Percentiles rank a stretch among this genome's conserved stretches.
Evolutionary conservation across 164 flowering plant genomes (phyloP).

Genomic region (Echeveria elegans): DNA sequence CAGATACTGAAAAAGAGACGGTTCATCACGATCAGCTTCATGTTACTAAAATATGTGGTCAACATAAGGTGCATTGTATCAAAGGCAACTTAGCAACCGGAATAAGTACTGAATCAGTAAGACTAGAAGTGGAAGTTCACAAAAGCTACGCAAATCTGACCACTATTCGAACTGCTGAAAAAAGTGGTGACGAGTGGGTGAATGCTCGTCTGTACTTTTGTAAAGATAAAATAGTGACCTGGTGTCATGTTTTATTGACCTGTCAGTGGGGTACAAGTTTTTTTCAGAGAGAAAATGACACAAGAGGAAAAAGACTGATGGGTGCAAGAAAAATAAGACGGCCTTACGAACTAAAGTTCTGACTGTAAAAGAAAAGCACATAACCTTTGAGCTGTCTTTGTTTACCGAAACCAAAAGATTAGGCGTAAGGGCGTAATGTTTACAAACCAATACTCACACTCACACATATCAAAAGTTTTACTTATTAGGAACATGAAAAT

Average conservation of each 20-base stretch:
- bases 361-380: not conserved
- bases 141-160: not conserved
- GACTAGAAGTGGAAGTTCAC: not conserved
- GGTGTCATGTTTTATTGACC: too few relatives aligned
- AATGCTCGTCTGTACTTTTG: not conserved
- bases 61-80: too few relatives aligned
- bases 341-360: not conserved
- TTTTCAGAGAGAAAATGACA: not conserved
- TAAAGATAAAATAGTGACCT: not conserved
- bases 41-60: too few relatives aligned
- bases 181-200: not conserved
- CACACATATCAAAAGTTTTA: too few relatives aligned
- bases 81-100: too few relatives aligned
- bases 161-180: too few relatives aligned
- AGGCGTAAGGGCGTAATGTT: too few relatives aligned
- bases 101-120: too few relatives aligned
- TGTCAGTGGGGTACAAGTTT: not conserved
- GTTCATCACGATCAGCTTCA: too few relatives aligned
- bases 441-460: too few relatives aligned
- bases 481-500: too few relatives aligned
- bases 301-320: not conserved
- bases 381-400: not conserved
- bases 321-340: not conserved
- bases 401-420: too few relatives aligned
- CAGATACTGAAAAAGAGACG: slow-evolving; percentile 47